Evolutionary conservation across 345 rosid genomes (phyloP), one percentile per base, ranked within the genome.

Genomic region (Sonneratia alba): DNA sequence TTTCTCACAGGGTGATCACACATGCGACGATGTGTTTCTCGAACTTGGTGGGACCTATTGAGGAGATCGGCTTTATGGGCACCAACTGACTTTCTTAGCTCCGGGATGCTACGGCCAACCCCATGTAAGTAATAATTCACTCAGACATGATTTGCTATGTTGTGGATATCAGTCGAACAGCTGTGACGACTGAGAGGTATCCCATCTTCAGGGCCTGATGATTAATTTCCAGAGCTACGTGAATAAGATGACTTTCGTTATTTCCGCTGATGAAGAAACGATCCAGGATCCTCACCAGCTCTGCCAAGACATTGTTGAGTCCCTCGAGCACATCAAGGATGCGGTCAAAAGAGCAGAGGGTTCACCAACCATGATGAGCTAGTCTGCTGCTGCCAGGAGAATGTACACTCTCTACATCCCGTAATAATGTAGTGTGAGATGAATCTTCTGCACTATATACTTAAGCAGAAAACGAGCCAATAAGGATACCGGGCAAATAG

Each of bases 241-340:
- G 3, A 59, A 85, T 68, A 79, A 82, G 75, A 75, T 80, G 84
- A 79, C 70, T 1, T 68, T 82, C 0, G 81, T 81, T 36, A 18
- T 82, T n/a, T 80, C 83, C 21, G 84, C 67, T 15, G 83, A 85
- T 32, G 86, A 81, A 70, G 74, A 47, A 43, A 72, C 75, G 0
- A 74, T 82, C 19, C 81, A 81, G 0, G 74, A 85, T 73, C 83
- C 86, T 72, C 80, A 77, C 63, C 84, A 74, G 67, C 77, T 81
- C 11, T 79, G 82, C 0, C 72, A 82, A 24, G 83, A 85, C 49
- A 79, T 82, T 14, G 74, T 21, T 27, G 70, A 73, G 22, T 79
- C 86, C 2, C 77, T 80, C 67, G 36, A 27, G 43, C 75, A 70
- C 16, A 66, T 78, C 36, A 82, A 77, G 73, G 76, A 81, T 3